Conservation (phyloP, 1,284 basidiomycete species). For the Melampsora americana region DNA sequence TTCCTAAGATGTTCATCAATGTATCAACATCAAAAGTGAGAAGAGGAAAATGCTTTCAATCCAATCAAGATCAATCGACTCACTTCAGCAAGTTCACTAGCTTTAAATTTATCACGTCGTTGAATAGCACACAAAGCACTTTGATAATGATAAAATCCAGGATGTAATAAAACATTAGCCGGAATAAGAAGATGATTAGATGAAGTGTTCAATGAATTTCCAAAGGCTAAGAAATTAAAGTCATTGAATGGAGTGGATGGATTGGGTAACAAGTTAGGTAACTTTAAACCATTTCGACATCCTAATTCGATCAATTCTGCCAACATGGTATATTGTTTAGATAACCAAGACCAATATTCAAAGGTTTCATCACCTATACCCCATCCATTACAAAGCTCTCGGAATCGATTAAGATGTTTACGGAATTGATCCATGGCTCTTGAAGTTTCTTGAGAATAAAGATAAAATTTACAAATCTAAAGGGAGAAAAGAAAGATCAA, state of each 20-base stretch:
- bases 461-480: conserved; percentile 77
- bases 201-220: conserved; percentile 46
- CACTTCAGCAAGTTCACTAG: conserved; percentile 64
- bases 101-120: conserved; percentile 66
- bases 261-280: conserved; percentile 65
- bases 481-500: not conserved
- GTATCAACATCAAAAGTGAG: conserved; percentile 1
- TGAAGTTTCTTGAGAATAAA: conserved; percentile 79
- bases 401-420: conserved; percentile 76
- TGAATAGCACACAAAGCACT: conserved; percentile 77
- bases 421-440: conserved; percentile 75
- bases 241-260: conserved; percentile 53
- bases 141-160: conserved; percentile 84
- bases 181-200: conserved; percentile 16
- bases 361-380: conserved; percentile 95
- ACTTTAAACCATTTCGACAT: conserved; percentile 60
- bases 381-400: conserved; percentile 85
- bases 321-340: conserved; percentile 83
- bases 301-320: conserved; percentile 83
- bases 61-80: conserved; percentile 46
- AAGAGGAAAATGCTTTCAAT: no score
- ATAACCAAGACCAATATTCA: conserved; percentile 96
- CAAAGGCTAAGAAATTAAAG: conserved; percentile 52
- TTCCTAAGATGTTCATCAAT: not conserved
- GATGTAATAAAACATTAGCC: conserved; percentile 68